phyloP scores from a whole-genome alignment of 2,329 filamentous ascomycete genomes.

The Microsporum ferrugineum region DNA sequence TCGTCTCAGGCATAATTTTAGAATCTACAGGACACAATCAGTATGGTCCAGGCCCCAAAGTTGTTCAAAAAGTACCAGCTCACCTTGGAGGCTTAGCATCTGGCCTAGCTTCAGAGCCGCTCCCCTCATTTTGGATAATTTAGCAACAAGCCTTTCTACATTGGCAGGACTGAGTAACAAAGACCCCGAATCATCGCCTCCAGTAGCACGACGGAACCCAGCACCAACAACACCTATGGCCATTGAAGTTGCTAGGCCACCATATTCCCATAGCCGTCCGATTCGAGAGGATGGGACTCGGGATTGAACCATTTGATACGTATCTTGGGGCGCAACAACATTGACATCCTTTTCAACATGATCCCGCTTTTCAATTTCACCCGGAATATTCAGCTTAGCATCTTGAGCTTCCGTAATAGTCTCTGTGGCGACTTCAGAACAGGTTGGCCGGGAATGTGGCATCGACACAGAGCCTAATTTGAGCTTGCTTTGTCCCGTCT shows the following conservation, averaged over 20 bases:
- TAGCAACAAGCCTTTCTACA: slow-evolving; percentile 84
- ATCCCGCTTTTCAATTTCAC: not conserved
- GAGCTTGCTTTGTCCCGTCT: not conserved
- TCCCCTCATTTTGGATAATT: slow-evolving; percentile 89
- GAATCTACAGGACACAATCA: slow-evolving; percentile 47
- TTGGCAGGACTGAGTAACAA: slow-evolving; percentile 80
- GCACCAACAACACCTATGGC: slow-evolving; percentile 84
- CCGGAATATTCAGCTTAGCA: not conserved
- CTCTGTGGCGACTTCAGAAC: not conserved
- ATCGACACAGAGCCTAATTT: not conserved
- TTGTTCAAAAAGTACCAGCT: slow-evolving; percentile 6
- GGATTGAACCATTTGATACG: slow-evolving; percentile 72
- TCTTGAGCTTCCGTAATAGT: not conserved
- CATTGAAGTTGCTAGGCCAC: slow-evolving; percentile 88
- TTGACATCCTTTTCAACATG: not conserved
- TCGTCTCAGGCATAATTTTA: slow-evolving; percentile 79
- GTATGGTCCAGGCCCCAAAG: not conserved
- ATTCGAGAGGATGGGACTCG: slow-evolving; percentile 79
- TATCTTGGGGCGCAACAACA: slow-evolving; percentile 3
- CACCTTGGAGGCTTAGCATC: slow-evolving; percentile 88
- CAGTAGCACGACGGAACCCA: slow-evolving; percentile 66
- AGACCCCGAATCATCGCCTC: slow-evolving; percentile 55
- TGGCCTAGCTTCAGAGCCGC: slow-evolving; percentile 95
- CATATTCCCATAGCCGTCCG: slow-evolving; percentile 86
- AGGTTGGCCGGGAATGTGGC: too few species aligned